Evolutionary conservation across 208 protist genomes (phyloP).

Genomic region (Leishmania mexicana): DNA sequence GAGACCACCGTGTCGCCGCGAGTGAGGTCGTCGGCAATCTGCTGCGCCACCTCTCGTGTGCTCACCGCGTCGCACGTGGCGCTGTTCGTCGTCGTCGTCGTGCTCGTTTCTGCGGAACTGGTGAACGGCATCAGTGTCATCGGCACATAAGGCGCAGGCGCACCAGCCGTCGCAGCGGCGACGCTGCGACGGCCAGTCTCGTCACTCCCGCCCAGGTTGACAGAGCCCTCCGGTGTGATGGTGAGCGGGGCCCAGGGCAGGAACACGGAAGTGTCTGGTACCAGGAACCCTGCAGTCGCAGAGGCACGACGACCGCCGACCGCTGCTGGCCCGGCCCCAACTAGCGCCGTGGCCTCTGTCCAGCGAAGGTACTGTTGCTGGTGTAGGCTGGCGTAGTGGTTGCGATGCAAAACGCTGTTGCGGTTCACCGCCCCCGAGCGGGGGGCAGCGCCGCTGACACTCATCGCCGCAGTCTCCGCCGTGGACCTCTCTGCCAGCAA

Average conservation of each 20-base stretch:
- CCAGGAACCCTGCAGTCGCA: neutral
- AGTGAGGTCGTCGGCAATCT: neutral
- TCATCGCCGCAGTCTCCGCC: neutral
- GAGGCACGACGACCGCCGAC: neutral
- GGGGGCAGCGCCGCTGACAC: conserved; percentile 6
- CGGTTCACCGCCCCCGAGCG: conserved; percentile 9
- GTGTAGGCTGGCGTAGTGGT: conserved; percentile 11
- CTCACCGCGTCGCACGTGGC: conserved; percentile 11
- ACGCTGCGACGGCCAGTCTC: neutral
- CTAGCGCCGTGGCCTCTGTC: neutral
- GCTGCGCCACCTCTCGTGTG: conserved; percentile 16
- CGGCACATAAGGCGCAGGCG: neutral
- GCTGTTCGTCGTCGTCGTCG: conserved; percentile 8
- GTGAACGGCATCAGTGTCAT: conserved; percentile 32
- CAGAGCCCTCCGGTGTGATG: conserved; percentile 53
- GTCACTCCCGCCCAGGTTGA: conserved; percentile 29
- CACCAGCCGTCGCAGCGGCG: neutral
- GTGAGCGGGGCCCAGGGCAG: conserved; percentile 68
- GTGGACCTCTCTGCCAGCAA: neutral
- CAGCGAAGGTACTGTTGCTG: conserved; percentile 15
- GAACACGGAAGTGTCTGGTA: conserved; percentile 64
- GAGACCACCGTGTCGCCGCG: neutral
- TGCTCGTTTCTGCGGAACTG: conserved; percentile 30
- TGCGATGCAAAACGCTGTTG: conserved; percentile 11
- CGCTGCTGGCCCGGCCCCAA: neutral